These are phyloP conservation scores for Rhodamnia rubescens DNA, from an alignment of 345 rosid genomes.

Conservation along the genomic window DNA sequence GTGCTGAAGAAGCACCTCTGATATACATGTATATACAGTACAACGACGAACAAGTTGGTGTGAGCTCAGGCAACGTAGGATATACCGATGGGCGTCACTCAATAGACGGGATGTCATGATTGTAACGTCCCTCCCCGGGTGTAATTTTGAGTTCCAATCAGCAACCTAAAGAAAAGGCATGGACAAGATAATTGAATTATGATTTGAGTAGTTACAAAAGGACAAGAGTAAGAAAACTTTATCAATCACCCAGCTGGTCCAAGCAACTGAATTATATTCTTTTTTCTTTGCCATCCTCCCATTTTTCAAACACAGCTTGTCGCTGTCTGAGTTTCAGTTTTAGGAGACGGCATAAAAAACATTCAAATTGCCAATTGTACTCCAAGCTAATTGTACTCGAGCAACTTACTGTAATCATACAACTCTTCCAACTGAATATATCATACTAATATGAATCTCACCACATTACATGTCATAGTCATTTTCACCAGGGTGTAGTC, in stretches of 20 bases:
- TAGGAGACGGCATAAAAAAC: not conserved
- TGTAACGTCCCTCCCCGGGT: constrained; percentile 38
- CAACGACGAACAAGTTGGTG: constrained; percentile 42
- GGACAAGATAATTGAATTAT: not conserved
- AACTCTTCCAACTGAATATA: not conserved
- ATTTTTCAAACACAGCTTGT: not conserved
- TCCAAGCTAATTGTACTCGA: not conserved
- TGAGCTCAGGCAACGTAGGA: constrained; percentile 62
- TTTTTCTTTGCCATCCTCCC: not conserved
- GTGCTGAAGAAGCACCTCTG: constrained; percentile 53
- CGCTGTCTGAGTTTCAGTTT: not conserved
- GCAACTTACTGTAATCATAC: not conserved
- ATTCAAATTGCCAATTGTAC: not conserved
- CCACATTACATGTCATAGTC: not conserved
- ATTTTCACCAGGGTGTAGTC: not conserved
- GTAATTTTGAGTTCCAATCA: constrained; percentile 57
- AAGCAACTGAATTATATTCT: not conserved
- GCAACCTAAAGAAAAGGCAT: constrained; percentile 34
- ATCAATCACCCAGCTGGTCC: not conserved
- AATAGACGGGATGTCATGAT: constrained; percentile 74
- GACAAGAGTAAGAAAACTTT: not conserved
- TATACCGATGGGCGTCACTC: constrained; percentile 90
- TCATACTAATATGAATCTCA: not conserved
- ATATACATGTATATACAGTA: constrained; percentile 65
- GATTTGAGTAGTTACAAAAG: not conserved